Evolutionary conservation across 768 basidiomycete species (phyloP).

Genomic region (Suillus occidentalis): DNA sequence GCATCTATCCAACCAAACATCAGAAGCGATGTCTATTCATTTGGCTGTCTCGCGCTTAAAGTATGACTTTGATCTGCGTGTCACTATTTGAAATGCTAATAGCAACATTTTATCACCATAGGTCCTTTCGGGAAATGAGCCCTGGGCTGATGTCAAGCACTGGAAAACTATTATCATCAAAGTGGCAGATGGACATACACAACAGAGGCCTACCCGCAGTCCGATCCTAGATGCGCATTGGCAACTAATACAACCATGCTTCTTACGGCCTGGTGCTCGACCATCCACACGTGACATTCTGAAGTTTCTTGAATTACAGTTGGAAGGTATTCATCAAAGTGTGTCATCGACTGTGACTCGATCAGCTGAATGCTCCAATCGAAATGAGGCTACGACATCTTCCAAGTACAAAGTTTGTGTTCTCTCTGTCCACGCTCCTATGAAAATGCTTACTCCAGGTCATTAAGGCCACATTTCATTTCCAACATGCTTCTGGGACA

Average conservation of each 20-base stretch:
- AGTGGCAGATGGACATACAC: not conserved
- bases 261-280: not conserved
- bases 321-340: not conserved
- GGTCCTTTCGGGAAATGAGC: constrained; percentile 4
- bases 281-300: not conserved
- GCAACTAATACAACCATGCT: constrained; percentile 1
- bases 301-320: not conserved
- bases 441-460: not conserved
- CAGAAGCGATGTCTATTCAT: constrained; percentile 10
- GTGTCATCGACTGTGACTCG: not conserved
- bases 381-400: not conserved
- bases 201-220: not conserved
- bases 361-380: not conserved
- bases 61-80: not conserved
- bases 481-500: not conserved
- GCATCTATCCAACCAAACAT: not conserved
- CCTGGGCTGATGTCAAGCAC: not conserved
- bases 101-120: not conserved
- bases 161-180: not conserved
- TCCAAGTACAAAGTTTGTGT: not conserved
- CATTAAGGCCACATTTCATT: not conserved
- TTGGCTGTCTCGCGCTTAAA: constrained; percentile 28
- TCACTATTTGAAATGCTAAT: not conserved
- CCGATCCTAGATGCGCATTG: not conserved
- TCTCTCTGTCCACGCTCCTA: not conserved